These are phyloP conservation scores for Acanthamoeba culbertsoni DNA, from an alignment of 208 protist species.

Conservation along the genomic window DNA sequence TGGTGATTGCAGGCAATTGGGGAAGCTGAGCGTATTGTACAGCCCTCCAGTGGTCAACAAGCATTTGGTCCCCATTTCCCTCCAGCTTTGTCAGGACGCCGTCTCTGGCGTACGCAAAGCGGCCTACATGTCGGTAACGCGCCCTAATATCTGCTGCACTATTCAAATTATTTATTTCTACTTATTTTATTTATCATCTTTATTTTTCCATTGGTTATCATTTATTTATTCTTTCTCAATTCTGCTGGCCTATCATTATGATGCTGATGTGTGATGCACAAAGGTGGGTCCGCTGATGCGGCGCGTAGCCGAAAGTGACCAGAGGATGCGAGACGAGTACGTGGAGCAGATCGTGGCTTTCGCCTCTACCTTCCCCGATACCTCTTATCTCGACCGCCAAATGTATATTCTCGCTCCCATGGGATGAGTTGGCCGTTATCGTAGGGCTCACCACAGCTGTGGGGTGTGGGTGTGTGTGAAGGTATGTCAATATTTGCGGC, in stretches of 20 bases:
- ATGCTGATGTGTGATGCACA: not conserved
- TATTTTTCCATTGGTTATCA: no score
- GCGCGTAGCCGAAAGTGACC: not conserved
- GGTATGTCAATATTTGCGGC: slow-evolving; percentile 26
- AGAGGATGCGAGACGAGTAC: slow-evolving; percentile 7
- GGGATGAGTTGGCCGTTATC: not conserved
- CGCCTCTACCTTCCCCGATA: slow-evolving; percentile 2
- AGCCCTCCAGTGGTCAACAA: not conserved
- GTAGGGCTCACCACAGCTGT: not conserved
- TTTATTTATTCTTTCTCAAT: no score
- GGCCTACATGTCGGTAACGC: not conserved
- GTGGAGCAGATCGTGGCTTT: slow-evolving; percentile 37
- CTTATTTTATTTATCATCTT: no score
- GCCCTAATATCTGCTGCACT: no score
- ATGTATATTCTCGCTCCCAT: not conserved
- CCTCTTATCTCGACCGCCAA: slow-evolving; percentile 34
- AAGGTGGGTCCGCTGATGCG: slow-evolving; percentile 29
- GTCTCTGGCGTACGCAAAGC: slow-evolving; percentile 22
- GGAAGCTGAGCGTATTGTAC: slow-evolving; percentile 22
- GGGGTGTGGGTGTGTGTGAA: not conserved
- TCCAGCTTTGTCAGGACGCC: slow-evolving; percentile 17
- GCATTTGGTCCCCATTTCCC: slow-evolving; percentile 12
- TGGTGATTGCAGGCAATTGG: slow-evolving; percentile 43
- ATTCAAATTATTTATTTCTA: no score
- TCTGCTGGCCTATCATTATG: no score